Evolutionary conservation across 306 rosid genomes (phyloP).

Genomic region (Cyamopsis tetragonoloba): DNA sequence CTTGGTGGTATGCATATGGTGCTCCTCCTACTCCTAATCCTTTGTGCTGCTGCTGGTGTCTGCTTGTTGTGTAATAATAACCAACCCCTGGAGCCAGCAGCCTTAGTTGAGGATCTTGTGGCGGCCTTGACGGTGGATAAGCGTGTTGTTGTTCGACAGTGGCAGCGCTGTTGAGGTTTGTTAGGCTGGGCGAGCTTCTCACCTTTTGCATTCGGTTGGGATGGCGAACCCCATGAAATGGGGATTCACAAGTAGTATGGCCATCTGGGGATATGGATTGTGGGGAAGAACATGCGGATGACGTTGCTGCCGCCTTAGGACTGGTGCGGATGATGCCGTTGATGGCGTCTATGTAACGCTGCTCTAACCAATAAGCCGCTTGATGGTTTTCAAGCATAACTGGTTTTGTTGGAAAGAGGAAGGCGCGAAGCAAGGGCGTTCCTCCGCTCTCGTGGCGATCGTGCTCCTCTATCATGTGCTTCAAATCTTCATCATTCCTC

Average conservation of each 20-base stretch:
- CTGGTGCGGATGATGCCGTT: slow-evolving; percentile 49
- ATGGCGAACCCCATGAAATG: no score
- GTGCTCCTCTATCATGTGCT: slow-evolving; percentile 72
- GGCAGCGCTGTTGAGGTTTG: slow-evolving; percentile 19
- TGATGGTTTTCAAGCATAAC: slow-evolving; percentile 14
- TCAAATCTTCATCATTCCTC: slow-evolving; percentile 58
- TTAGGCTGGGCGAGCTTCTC: slow-evolving; percentile 61
- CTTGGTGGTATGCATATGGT: slow-evolving; percentile 17
- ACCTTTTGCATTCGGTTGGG: slow-evolving; percentile 62
- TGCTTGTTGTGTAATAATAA: no score
- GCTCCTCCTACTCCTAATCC: slow-evolving; percentile 9
- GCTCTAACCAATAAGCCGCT: slow-evolving; percentile 51
- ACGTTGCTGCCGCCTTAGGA: slow-evolving; percentile 10
- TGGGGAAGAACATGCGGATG: slow-evolving; percentile 69
- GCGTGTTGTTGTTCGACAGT: not conserved
- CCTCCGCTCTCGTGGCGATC: slow-evolving; percentile 48
- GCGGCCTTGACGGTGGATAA: not conserved
- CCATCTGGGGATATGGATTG: slow-evolving; percentile 58
- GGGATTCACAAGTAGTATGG: slow-evolving; percentile 1
- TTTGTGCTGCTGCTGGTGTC: no score
- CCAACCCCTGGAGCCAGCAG: no score
- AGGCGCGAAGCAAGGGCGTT: slow-evolving; percentile 51
- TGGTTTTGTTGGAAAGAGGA: slow-evolving; percentile 53
- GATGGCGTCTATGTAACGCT: slow-evolving; percentile 71
- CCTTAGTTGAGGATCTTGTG: slow-evolving; percentile 25